A percentile compares a stretch with the other conserved stretches of the same genome.
Evolutionary conservation across 202 grass and related monocot genomes (phyloP).

Genomic region (Panicum hallii): DNA sequence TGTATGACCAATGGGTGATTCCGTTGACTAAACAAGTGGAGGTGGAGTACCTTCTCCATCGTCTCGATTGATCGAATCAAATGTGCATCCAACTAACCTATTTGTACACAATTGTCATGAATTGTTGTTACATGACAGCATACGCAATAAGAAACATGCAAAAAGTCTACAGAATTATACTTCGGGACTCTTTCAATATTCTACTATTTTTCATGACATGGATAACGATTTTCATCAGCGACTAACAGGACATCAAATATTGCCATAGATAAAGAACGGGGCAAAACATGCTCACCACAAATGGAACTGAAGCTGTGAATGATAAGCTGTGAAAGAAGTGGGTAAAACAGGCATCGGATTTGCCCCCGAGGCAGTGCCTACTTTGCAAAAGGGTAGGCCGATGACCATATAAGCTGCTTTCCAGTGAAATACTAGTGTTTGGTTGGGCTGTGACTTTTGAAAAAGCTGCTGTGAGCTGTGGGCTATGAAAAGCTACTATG

Average conservation of each 20-base stretch:
- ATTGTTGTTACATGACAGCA: background rate
- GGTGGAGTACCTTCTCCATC: slow-evolving; percentile 67
- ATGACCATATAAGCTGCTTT: background rate
- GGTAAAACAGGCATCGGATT: slow-evolving; percentile 6
- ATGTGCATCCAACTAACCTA: slow-evolving; percentile 19
- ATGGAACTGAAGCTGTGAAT: background rate
- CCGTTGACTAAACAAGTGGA: slow-evolving; percentile 72
- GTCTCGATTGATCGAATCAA: slow-evolving; percentile 59
- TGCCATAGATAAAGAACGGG: background rate
- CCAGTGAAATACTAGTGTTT: background rate
- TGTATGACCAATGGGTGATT: slow-evolving; percentile 70
- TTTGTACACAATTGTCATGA: slow-evolving; percentile 24
- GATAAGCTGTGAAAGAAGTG: background rate
- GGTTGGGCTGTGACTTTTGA: too few relatives aligned
- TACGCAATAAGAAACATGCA: slow-evolving; percentile 21
- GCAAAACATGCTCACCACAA: background rate
- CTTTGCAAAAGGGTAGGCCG: background rate
- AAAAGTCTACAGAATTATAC: background rate
- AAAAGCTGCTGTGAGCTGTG: too few relatives aligned
- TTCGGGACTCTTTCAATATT: background rate
- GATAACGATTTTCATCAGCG: background rate
- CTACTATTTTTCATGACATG: background rate
- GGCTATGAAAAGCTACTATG: too few relatives aligned
- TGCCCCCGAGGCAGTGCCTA: background rate
- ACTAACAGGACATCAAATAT: background rate